phyloP scores from a whole-genome alignment of 257 asterid species.

The Primulina huaijiensis region DNA sequence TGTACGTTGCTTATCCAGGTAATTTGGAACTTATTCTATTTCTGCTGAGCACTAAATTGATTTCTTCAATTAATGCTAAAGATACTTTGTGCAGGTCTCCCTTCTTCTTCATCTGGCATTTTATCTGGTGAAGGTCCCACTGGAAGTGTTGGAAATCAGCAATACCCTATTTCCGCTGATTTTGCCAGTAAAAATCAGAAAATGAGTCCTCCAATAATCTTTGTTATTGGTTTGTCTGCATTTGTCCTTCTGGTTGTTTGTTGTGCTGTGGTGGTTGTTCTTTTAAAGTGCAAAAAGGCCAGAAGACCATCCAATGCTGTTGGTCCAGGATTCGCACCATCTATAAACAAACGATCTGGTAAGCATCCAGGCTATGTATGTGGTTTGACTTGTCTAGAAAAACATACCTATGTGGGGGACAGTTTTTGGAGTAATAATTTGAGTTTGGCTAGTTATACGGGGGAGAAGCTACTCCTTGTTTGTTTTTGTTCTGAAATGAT shows the following conservation, averaged over 20 bases:
- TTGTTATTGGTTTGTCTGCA: slow-evolving; percentile 74
- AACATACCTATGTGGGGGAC: neutral
- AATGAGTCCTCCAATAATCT: slow-evolving; percentile 63
- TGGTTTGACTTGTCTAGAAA: slow-evolving; percentile 13
- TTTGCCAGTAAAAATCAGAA: slow-evolving; percentile 60
- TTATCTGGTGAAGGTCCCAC: slow-evolving; percentile 66
- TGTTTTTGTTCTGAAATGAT: neutral
- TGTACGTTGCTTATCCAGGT: slow-evolving; percentile 79
- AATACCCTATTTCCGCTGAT: slow-evolving; percentile 75
- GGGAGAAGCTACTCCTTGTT: neutral
- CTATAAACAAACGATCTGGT: slow-evolving; percentile 85
- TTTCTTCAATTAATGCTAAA: slow-evolving; percentile 26
- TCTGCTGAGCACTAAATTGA: slow-evolving; percentile 11
- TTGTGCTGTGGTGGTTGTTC: slow-evolving; percentile 61
- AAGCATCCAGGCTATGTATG: slow-evolving; percentile 14
- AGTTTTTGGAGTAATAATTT: slow-evolving; percentile 5
- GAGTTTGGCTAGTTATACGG: neutral
- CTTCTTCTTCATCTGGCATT: slow-evolving; percentile 60
- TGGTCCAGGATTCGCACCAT: slow-evolving; percentile 66
- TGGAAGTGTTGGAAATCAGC: slow-evolving; percentile 69
- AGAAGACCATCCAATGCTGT: slow-evolving; percentile 68
- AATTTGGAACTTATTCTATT: slow-evolving; percentile 17
- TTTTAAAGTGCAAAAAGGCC: slow-evolving; percentile 72
- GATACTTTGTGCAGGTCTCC: slow-evolving; percentile 55
- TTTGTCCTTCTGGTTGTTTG: slow-evolving; percentile 76